Evolutionary conservation across 139 green algal genomes (phyloP).

Genomic region (Picochlorum sp.): DNA sequence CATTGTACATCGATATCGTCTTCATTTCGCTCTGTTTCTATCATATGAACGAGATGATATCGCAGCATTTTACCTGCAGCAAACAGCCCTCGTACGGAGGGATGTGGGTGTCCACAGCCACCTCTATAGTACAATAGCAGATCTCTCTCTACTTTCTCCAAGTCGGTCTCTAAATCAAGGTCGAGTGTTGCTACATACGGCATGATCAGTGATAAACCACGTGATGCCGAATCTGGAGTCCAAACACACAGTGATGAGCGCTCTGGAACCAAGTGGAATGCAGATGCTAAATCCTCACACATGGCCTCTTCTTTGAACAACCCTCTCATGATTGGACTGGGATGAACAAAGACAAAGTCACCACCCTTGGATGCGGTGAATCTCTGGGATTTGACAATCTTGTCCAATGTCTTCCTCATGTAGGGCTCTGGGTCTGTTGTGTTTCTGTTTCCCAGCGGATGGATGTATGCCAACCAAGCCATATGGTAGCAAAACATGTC

Average conservation of each 20-base stretch:
- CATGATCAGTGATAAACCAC: constrained; percentile 20
- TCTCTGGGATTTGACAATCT: constrained; percentile 13
- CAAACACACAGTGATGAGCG: constrained; percentile 27
- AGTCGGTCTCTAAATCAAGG: constrained; percentile 16
- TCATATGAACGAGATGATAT: constrained; percentile 14
- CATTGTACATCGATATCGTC: constrained; percentile 18
- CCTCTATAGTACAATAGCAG: constrained; percentile 24
- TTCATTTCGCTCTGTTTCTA: neutral
- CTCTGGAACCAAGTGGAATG: constrained; percentile 20
- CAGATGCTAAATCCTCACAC: constrained; percentile 31
- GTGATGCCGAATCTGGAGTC: constrained; percentile 18
- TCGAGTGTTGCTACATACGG: constrained; percentile 24
- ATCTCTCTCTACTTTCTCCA: constrained; percentile 5
- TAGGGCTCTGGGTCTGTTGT: constrained; percentile 14
- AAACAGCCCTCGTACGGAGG: constrained; percentile 13
- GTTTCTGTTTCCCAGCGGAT: constrained; percentile 14
- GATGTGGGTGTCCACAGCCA: constrained; percentile 22
- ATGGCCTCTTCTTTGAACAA: constrained; percentile 23
- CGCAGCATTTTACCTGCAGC: constrained; percentile 35
- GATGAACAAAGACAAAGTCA: constrained; percentile 27
- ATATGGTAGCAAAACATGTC: constrained; percentile 36
- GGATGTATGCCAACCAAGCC: constrained; percentile 27
- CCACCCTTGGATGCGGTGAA: constrained; percentile 28
- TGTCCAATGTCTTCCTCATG: constrained; percentile 11
- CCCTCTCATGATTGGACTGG: constrained; percentile 16